Conservation (phyloP, 2,329 filamentous ascomycete species). For the Hypocreales sp. region DNA sequence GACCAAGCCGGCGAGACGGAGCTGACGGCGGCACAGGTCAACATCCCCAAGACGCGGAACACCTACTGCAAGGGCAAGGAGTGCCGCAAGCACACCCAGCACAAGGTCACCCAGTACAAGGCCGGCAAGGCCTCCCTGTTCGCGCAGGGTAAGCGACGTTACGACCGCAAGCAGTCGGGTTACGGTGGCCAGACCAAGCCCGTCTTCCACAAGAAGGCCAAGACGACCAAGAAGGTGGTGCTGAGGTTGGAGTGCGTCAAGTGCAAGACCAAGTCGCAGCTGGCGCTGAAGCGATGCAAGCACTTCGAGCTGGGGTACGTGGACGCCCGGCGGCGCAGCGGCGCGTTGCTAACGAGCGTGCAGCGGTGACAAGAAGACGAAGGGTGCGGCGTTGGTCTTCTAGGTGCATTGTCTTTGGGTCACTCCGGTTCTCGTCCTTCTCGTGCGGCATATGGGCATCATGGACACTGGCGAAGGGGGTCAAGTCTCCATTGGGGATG, state of each 20-base stretch:
- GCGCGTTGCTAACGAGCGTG: conserved; percentile 8
- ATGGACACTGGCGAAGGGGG: conserved; percentile 33
- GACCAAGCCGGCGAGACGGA: too few relatives aligned
- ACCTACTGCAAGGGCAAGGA: conserved; percentile 97
- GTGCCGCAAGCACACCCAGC: conserved; percentile 81
- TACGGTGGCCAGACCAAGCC: conserved; percentile 99
- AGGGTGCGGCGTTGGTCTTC: conserved; percentile 99
- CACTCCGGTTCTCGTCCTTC: conserved; percentile 25
- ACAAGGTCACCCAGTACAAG: conserved; percentile 96
- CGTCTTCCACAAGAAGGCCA: conserved; percentile 99
- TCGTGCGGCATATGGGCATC: conserved; percentile 29
- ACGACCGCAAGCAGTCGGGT: conserved; percentile 97
- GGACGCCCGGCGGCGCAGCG: neutral
- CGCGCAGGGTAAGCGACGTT: conserved; percentile 99
- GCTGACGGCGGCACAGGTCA: too few relatives aligned
- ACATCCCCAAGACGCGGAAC: conserved; percentile 95
- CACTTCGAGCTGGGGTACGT: conserved; percentile 99
- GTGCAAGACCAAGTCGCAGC: conserved; percentile 98
- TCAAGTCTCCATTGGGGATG: conserved; percentile 26
- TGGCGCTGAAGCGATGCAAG: conserved; percentile 99
- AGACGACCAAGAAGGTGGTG: conserved; percentile 99
- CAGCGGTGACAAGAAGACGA: conserved; percentile 99
- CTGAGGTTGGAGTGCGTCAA: conserved; percentile 91
- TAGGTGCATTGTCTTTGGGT: conserved; percentile 48
- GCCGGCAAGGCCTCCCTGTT: conserved; percentile 90